Evolutionary conservation across 108 stramenopile species (phyloP).

Genomic region (Schizochytrium sp.): DNA sequence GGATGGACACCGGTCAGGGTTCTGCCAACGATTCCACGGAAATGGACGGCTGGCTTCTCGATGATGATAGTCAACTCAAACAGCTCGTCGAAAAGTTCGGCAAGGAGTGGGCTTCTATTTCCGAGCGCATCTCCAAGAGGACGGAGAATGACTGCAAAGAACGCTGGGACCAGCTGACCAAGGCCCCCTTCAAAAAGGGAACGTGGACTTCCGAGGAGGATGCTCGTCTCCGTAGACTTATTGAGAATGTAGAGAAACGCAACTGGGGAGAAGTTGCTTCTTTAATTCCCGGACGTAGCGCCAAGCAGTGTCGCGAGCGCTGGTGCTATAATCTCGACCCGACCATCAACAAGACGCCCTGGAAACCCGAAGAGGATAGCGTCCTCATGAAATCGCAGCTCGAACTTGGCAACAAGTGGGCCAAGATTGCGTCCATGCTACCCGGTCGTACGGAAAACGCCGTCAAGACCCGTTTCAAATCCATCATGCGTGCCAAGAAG

Average conservation of each 20-base stretch:
- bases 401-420: constrained; percentile 32
- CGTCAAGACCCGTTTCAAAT: constrained; percentile 56
- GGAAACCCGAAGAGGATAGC: constrained; percentile 77
- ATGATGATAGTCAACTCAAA: neutral
- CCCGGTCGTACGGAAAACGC: constrained; percentile 63
- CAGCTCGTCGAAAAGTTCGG: constrained; percentile 4
- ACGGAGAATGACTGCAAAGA: neutral
- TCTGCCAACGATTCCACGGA: neutral
- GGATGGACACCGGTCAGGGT: no score
- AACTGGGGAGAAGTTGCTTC: constrained; percentile 80
- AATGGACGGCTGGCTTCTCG: neutral
- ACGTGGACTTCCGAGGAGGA: constrained; percentile 33
- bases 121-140: neutral
- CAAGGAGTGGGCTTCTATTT: neutral
- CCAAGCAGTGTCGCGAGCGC: constrained; percentile 96
- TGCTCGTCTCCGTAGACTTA: neutral
- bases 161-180: neutral
- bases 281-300: constrained; percentile 80
- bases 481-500: constrained; percentile 16
- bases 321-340: constrained; percentile 85
- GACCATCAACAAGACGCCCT: constrained; percentile 73
- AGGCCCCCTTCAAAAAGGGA: constrained; percentile 15
- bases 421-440: constrained; percentile 53
- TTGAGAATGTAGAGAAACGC: neutral
- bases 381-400: constrained; percentile 24